Percentiles rank a stretch among this genome's conserved stretches.
These are phyloP conservation scores for Henckelia pumila DNA, from an alignment of 257 asterid species.

Conservation along the genomic window DNA sequence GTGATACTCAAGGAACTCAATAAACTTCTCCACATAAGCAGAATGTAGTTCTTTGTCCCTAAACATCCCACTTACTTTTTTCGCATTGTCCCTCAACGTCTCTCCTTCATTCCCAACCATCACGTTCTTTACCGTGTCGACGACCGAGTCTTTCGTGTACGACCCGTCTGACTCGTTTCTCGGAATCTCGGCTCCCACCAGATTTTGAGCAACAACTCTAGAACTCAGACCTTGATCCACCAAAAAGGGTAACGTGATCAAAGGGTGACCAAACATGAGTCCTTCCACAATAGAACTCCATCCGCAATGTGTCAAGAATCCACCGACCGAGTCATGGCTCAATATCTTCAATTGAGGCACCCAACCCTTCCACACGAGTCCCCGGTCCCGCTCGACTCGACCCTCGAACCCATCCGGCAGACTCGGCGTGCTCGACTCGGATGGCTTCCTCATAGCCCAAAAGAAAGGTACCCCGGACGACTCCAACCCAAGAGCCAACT, in stretches of 20 bases:
- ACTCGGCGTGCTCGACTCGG: not conserved
- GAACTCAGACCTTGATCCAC: constrained; percentile 38
- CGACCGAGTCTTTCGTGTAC: constrained; percentile 30
- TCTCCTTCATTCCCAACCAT: constrained; percentile 27
- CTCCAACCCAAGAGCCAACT: constrained; percentile 50
- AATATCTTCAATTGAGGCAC: constrained; percentile 14
- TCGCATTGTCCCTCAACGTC: constrained; percentile 23
- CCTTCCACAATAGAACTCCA: constrained; percentile 51
- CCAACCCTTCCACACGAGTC: not conserved
- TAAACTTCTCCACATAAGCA: constrained; percentile 18
- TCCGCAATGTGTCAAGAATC: constrained; percentile 51
- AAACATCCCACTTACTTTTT: constrained; percentile 23
- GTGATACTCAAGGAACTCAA: constrained; percentile 29
- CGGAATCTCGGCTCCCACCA: constrained; percentile 24
- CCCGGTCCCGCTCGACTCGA: no score
- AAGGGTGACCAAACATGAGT: constrained; percentile 27
- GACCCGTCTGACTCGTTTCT: constrained; percentile 35
- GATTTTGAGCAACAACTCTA: constrained; percentile 21
- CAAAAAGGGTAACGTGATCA: constrained; percentile 37
- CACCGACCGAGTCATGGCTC: constrained; percentile 47
- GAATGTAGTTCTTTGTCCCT: constrained; percentile 26
- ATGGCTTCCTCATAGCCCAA: not conserved
- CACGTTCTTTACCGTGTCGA: constrained; percentile 29
- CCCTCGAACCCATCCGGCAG: not conserved
- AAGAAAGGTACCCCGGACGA: constrained; percentile 35